Percentiles rank a stretch among this genome's conserved stretches.
phyloP scores from a whole-genome alignment of 2,329 filamentous ascomycete genomes.

The Penicillium sp. region DNA sequence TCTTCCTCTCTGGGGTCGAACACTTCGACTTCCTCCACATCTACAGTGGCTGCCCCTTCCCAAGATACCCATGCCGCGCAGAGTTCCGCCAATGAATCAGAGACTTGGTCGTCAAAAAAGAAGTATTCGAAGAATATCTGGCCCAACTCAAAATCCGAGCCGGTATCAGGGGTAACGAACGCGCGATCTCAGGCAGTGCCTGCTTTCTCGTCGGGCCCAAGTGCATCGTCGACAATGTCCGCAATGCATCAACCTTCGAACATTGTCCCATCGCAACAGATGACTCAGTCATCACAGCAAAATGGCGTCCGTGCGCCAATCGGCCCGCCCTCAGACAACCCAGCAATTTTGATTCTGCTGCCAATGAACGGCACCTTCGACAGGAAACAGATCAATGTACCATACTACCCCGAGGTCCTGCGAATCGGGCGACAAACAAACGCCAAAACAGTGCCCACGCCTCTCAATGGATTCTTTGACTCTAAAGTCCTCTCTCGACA shows the following conservation, averaged over 20 bases:
- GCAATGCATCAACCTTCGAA: conserved; percentile 62
- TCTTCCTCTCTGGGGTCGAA: conserved; percentile 73
- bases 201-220: conserved; percentile 56
- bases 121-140: conserved; percentile 56
- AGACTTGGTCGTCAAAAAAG: conserved; percentile 46
- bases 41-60: conserved; percentile 34
- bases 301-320: conserved; percentile 54
- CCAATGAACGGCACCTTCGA: conserved; percentile 97
- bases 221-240: conserved; percentile 61
- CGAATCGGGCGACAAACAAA: conserved; percentile 96
- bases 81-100: conserved; percentile 36
- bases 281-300: conserved; percentile 60
- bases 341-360: conserved; percentile 78
- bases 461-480: conserved; percentile 92
- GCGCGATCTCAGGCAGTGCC: conserved; percentile 62
- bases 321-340: conserved; percentile 55
- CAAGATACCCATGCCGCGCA: conserved; percentile 41
- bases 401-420: conserved; percentile 88
- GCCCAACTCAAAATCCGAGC: conserved; percentile 64
- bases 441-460: conserved; percentile 88
- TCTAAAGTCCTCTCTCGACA: conserved; percentile 96
- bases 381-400: conserved; percentile 91
- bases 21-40: conserved; percentile 60
- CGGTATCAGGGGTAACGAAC: conserved; percentile 61
- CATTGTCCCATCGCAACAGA: conserved; percentile 67